Evolutionary conservation across 1,139 yeast genomes (phyloP), one percentile per base, ranked within the genome.

Genomic region (Geotrichum bryndzae): DNA sequence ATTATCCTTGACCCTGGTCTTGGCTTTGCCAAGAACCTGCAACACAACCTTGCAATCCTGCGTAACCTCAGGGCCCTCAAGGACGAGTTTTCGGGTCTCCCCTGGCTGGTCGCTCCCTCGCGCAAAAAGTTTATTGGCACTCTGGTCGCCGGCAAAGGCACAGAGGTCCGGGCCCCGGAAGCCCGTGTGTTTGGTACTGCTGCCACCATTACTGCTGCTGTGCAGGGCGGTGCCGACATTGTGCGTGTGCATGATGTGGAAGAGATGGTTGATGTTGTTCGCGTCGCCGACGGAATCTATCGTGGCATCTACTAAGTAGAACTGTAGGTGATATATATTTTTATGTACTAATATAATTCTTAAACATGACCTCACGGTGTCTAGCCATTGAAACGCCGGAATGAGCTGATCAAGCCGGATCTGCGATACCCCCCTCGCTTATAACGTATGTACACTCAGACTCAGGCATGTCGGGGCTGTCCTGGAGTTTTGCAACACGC

Each of bases 1-100:
- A 77, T 94, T 1, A 85, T 95, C 22, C 72, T 91, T 13, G 99
- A 94, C 73, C 99, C 99, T 0, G 99, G 99, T 0, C 76, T 94
- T 59, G 99, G 99, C 1, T 94, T 94, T 76, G 97, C 98, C 25
- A 94, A 94, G 72, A 81, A 80, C 60, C 69, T 81, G 54, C 68
- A 73, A 10, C 97, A 92, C 69, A 94, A 92, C 72, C 68, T 92
- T 54, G 80, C 81, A 13, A 68, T 91, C 0, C 79, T 94, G 35
- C 82, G 84, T 63, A 79, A 85, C 61, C 80, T 88, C 2, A 61
- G 61, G 4, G 66, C 64, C 33, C 69, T 77, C 27, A 51, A 65
- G n/a, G 38, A 45, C 31, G 69, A 72, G 7, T 68, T 80, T 41
- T 68, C 70, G 50, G 79, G 76, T 2, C 71, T 88, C 61, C 89